Evolutionary conservation across 2,329 filamentous ascomycete species (phyloP), one percentile per base, ranked within the genome.

Genomic region (Ascochyta pisi): DNA sequence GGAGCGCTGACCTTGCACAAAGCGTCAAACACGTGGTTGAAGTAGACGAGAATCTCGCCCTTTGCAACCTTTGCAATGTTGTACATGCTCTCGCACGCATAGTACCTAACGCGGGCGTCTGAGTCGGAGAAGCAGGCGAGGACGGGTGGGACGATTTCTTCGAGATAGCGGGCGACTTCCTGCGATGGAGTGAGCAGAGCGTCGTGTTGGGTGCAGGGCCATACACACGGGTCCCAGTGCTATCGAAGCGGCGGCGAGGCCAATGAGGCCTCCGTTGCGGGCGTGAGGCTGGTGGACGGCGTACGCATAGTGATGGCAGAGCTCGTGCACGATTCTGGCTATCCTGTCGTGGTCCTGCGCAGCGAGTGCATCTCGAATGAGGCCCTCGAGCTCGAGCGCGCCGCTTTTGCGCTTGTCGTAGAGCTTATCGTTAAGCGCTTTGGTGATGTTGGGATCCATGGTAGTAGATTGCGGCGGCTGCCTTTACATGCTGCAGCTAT

Each of bases 11-110:
- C 92, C 85, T 97, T 98, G 81, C 93, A 96, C 50, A 99, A 81
- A 22, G 95, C 92, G 79, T 99, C 95, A 72, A 99, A 99, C 61
- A 99, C 95, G 69, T 96, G 90, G 78, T 99, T 99, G 78, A 99
- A 99, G 81, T 96, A 99, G 37, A 96, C 86, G 63, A 99, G 78
- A 19, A 99, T 95, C 77, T 99, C 95, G 34, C 96, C 95, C 78
- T 99, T 99, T 58, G 94, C 95, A 43, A 99, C 95, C 79, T 99
- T 99, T 71, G 95, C 93, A 73, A 99, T 99, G 77, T 99, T 99
- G 80, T 99, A 99, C 95, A 99, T 99, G 76, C 93, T 96, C 81
- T 99, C 95, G 78, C 95, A 99, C 23, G 95, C 95, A 78, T 99
- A 99, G 77, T 99, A 99, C 62, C 95, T 86, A 29, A 98, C 95